These are phyloP conservation scores for Beta lomatogona DNA, from an alignment of 179 eudicot genomes.

Conservation along the genomic window DNA sequence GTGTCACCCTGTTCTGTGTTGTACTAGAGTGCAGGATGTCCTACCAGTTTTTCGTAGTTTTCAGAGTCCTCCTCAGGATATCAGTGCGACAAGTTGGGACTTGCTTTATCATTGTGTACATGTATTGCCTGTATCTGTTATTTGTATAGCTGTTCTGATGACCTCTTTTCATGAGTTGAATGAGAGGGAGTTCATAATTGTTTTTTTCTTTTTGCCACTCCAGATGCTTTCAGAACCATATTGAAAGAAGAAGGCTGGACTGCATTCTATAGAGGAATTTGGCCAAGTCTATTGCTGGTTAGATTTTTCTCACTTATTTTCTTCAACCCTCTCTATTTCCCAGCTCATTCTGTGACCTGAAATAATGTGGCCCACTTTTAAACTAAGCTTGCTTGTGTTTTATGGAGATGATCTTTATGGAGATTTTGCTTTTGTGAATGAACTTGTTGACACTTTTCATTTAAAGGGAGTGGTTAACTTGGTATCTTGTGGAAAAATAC, in stretches of 20 bases:
- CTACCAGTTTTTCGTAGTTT: neutral
- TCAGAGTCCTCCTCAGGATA: neutral
- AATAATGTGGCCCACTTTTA: neutral
- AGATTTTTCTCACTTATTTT: constrained; percentile 25
- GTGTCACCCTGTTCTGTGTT: neutral
- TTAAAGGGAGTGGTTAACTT: neutral
- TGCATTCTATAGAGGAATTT: constrained; percentile 77
- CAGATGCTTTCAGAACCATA: constrained; percentile 97
- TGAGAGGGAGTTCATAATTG: constrained; percentile 8
- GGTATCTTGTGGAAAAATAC: neutral
- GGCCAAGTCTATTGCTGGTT: constrained; percentile 52
- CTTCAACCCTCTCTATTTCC: neutral
- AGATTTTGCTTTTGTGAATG: neutral
- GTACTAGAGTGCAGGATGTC: neutral
- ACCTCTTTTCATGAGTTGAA: neutral
- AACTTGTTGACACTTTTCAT: neutral
- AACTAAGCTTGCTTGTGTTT: neutral
- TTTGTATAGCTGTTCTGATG: neutral
- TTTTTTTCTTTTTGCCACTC: constrained; percentile 21
- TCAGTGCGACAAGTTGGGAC: too few species aligned
- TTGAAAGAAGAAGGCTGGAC: constrained; percentile 98
- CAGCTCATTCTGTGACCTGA: neutral
- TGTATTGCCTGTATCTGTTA: neutral
- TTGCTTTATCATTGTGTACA: neutral
- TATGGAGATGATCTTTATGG: neutral